These are phyloP conservation scores for Pichia nanzhaoensis DNA, from an alignment of 805 yeast species.

Conservation along the genomic window DNA sequence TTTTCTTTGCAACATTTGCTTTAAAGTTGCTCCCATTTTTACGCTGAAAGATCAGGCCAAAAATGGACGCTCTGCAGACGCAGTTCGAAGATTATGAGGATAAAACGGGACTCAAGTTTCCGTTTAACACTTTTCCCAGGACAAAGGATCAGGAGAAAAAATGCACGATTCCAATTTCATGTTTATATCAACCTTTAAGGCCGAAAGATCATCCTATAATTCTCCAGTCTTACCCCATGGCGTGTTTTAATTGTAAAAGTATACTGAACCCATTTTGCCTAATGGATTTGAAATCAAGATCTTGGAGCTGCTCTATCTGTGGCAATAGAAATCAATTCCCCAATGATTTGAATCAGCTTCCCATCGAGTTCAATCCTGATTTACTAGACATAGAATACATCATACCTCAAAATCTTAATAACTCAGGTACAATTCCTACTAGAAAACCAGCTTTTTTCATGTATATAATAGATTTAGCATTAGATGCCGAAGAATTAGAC, in stretches of 20 bases:
- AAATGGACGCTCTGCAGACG: constrained; percentile 8
- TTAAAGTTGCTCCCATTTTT: neutral
- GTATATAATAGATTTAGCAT: constrained; percentile 52
- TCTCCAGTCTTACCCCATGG: constrained; percentile 36
- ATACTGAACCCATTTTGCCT: constrained; percentile 47
- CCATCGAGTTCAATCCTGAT: constrained; percentile 34
- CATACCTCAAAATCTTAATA: constrained; percentile 16
- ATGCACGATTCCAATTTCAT: constrained; percentile 48
- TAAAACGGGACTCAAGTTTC: constrained; percentile 62
- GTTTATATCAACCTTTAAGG: constrained; percentile 54
- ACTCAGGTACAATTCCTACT: constrained; percentile 1
- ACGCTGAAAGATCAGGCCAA: neutral
- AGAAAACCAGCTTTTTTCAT: constrained; percentile 42
- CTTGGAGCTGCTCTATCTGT: constrained; percentile 58
- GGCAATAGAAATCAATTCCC: constrained; percentile 38
- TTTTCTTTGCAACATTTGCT: too few relatives aligned
- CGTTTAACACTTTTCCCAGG: constrained; percentile 63
- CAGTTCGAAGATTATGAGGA: constrained; percentile 56
- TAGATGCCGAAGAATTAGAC: constrained; percentile 39
- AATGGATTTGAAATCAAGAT: constrained; percentile 26
- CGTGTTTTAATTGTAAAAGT: constrained; percentile 50
- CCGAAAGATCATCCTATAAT: constrained; percentile 34
- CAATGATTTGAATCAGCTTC: constrained; percentile 20
- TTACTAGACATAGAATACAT: constrained; percentile 48
- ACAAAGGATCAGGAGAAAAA: constrained; percentile 47